Base-by-base conservation (phyloP, 2,329 filamentous ascomycete genomes). In the Penicillium capsulatum region DNA sequence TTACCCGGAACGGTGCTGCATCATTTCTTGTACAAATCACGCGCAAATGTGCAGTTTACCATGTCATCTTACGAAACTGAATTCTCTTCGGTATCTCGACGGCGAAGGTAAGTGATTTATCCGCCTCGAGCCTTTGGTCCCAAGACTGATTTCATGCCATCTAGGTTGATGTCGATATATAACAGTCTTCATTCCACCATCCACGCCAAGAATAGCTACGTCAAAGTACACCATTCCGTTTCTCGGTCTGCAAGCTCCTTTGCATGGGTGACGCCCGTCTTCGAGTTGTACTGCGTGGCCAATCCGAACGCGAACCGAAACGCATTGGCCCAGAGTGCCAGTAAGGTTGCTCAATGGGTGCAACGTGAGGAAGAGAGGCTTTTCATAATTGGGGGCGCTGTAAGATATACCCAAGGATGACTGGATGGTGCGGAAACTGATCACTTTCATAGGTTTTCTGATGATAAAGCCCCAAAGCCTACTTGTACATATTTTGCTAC, bases 331-430 rank as follows among this genome's bases (percentile, higher is more conserved):
- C 84, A 91, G 61, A 87, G 84, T 8, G 91, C 90, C 22, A 94
- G 92, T 60, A 83, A 84, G 66, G 80, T 98, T 34, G 82, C 94
- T 4, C 86, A 92, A 59, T 98, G 91, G 90, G 84, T 91, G 2
- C 83, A 86, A 59, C 76, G 82, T 50, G 92, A 98, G 66, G 91
- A 97, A 65, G 90, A 97, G 66, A 75, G 92, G 41, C 71, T 97
- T 4, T 98, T 98, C 60, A 95, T 98, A 44, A 92, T 98, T 59
- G 92, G 92, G 1, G 94, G 92, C n/a, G 92, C 90, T 30, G 91
- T 97, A 53, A 47, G 66, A 61, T 30, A 19, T 31, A 29, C 14
- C 10, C 14, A 3, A 20, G 7, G 3, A 3, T 19, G 9, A 10
- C 8, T 22, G 3, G 15, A 7, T 6, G 13, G 31, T 14, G 22